Evolutionary conservation across 1,139 yeast species (phyloP), one percentile per base, ranked within the genome.

Genomic region (Candida neerlandica): DNA sequence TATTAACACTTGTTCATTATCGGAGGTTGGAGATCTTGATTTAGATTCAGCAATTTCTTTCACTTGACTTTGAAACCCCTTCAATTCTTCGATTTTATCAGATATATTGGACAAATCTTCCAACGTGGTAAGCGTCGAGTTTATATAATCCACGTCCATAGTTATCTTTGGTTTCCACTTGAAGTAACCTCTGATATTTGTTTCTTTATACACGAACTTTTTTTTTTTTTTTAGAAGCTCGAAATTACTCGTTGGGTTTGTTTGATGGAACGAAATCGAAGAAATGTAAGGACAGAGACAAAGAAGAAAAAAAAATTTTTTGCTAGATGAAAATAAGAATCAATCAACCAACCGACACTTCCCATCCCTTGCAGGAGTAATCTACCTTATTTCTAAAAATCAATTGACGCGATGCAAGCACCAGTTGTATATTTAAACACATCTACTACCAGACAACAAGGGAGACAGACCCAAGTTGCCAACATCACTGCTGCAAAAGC

Each of bases 401-500:
- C 49, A 41, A 55, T 45, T 43, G 40, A 32, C 26, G 43, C 46
- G 53, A 76, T 76, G 80, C 80, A 76, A 64, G 81, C 81, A 21
- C 81, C 81, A 44, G 80, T 76, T 49, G 80, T 76, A 44, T 76
- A 76, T 59, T 67, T 76, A 70, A 76, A 91, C 73, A 89, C 98
- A 43, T 84, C 90, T 50, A 87, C 92, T 55, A 96, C 91, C 68
- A 86, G 99, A 67, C 96, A 95, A 65, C 85, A 92, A 39, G 99
- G 99, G 45, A 91, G 98, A 60, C 94, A 92, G 69, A 99, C 99
- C 2, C 99, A 95, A 73, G 80, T 89, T 53, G 89, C 97, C 55
- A 95, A 95, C 65, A 94, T 95, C 71, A 90, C 97, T 7, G 99
- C 99, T 1, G 99, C 99, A 27, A 95, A 95, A 69, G 97, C 99